phyloP scores from a whole-genome alignment of 257 asterid species.

The Solanum gandarillasii region DNA sequence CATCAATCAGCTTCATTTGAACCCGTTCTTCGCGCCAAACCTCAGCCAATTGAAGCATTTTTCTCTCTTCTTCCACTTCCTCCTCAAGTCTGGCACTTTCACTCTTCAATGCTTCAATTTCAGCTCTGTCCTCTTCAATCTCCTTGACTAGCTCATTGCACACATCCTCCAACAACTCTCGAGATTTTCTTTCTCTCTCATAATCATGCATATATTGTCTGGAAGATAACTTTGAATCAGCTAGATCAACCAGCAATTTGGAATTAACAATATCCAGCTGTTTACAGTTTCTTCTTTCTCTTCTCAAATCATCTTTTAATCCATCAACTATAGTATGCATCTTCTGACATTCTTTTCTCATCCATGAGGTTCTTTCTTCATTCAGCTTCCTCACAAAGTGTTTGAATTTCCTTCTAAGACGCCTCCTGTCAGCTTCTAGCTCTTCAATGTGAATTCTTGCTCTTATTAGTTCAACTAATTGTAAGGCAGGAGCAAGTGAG shows the following conservation, averaged over 20 bases:
- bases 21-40: constrained; percentile 50
- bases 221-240: constrained; percentile 27
- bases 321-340: constrained; percentile 3
- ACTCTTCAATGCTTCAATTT: constrained; percentile 20
- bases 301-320: constrained; percentile 15
- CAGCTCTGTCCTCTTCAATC: constrained; percentile 24
- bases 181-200: constrained; percentile 31
- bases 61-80: constrained; percentile 39
- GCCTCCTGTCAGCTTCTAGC: constrained; percentile 13
- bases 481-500: constrained; percentile 17
- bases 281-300: constrained; percentile 17
- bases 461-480: constrained; percentile 5
- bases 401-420: constrained; percentile 12
- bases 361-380: constrained; percentile 24
- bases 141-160: constrained; percentile 24
- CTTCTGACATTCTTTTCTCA: constrained; percentile 9
- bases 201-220: constrained; percentile 4
- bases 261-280: constrained; percentile 22
- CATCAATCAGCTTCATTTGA: constrained; percentile 45
- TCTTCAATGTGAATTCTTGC: constrained; percentile 8
- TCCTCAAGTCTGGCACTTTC: constrained; percentile 13
- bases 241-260: constrained; percentile 21
- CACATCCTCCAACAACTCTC: constrained; percentile 19
- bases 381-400: constrained; percentile 5
- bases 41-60: constrained; percentile 42